Base-by-base conservation (phyloP, 2,329 filamentous ascomycete genomes). In the Helotiales sp. region DNA sequence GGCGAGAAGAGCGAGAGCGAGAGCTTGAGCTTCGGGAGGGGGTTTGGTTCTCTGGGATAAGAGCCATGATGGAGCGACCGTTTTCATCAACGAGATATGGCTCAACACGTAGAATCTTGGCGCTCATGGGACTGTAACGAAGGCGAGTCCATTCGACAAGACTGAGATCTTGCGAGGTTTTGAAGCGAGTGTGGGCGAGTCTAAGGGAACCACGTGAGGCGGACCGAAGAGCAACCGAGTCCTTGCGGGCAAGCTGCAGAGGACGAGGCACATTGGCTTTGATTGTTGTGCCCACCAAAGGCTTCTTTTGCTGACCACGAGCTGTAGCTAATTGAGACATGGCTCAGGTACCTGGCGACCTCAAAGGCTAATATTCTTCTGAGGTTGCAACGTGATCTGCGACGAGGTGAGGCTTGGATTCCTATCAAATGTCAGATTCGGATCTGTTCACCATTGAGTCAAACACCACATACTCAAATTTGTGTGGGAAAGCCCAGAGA, bases 211-310 rank as follows among this genome's bases (percentile, higher is more conserved):
- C 24, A 37, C 45, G 28, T 49, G 30, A 13, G 4, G 3, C 59
- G 13, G 59, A 30, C 59, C 59, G 59, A 61, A 34, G 45, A n/a
- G 59, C 28, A 37, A 52, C 43, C 59, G 59, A 50, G 45, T 61
- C 59, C n/a, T 37, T 61, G 8, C 59, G 28, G 24, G 59, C 22
- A 10, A 61, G 20, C 26, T 47, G 37, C 10, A 61, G n/a, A 26
- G 59, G 45, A 28, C 28, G 30, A 24, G 59, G 59, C 13, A 22
- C 52, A 6, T 40, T 45, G 15, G 22, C 17, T 45, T 34, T 61
- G 58, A 22, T 15, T 22, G 10, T 61, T 7, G 45, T 22, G 5
- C 34, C 20, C 2, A 10, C 20, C 54, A 34, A 40, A 57, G 32
- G 20, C 6, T 37, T 37, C 32, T 34, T 57, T 24, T 30, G 34